Evolutionary conservation across 176 grass and related monocot species (phyloP).

Genomic region (Elaeis guineensis): DNA sequence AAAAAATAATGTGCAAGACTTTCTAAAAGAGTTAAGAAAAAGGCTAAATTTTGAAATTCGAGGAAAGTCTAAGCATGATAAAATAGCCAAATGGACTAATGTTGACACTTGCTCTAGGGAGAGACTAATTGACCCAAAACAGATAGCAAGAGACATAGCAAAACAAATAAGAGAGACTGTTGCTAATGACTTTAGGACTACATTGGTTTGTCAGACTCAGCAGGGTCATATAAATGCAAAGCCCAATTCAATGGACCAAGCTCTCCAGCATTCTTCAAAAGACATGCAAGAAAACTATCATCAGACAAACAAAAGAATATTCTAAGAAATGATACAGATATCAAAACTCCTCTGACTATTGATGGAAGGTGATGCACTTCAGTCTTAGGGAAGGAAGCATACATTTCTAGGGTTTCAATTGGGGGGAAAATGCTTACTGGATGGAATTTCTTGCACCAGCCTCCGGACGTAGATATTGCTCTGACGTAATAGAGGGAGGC

Average conservation of each 20-base stretch:
- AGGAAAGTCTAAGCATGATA: no score
- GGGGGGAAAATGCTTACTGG: no score
- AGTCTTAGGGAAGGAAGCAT: conserved; percentile 1
- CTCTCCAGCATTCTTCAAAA: conserved; percentile 38
- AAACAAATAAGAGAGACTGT: conserved; percentile 73
- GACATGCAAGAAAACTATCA: conserved; percentile 52
- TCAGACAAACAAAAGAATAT: conserved; percentile 61
- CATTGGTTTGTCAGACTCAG: conserved; percentile 50
- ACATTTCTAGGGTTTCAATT: no score
- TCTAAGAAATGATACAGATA: no score
- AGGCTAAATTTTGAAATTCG: no score
- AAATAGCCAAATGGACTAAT: no score
- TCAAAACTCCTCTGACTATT: conserved; percentile 21
- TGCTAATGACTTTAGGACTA: conserved; percentile 42
- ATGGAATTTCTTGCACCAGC: no score
- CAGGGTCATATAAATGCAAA: conserved; percentile 46
- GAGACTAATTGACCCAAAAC: conserved; percentile 46
- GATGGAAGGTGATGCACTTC: conserved; percentile 10
- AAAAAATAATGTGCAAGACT: no score
- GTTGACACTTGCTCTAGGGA: conserved; percentile 2
- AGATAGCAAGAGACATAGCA: conserved; percentile 58
- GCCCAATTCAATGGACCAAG: conserved; percentile 29
- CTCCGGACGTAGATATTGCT: no score
- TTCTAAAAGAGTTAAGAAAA: no score
- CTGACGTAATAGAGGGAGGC: no score